Evolutionary conservation across 2,329 filamentous ascomycete species (phyloP), one percentile per base, ranked within the genome.

Genomic region (Fusarium hostae): DNA sequence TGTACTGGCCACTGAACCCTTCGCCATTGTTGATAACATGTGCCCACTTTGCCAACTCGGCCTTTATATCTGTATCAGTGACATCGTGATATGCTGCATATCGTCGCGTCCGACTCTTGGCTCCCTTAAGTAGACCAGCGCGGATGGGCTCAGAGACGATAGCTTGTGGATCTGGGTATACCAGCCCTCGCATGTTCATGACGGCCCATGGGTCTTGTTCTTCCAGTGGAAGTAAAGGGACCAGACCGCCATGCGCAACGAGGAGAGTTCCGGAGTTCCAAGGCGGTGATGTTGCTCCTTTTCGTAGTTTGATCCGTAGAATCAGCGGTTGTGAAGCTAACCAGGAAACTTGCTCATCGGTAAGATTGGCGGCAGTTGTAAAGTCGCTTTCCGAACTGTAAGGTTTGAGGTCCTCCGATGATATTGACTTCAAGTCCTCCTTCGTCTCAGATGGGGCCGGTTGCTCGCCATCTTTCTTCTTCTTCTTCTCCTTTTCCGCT

Each of bases 101-200:
- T 3, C 70, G 66, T 11, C 65, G 65, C 5, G 65, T 50, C 0
- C 73, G 70, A 20, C 62, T 62, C 26, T 64, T 60, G 1, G 54
- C 70, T 10, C 70, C 73, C 28, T 75, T 75, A 5, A 72, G 13
- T 9, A 75, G 16, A 15, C 52, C 57, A 4, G 50, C 50, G 9
- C 60, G 60, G 10, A 74, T 32, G 1, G 48, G 32, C 15, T 73
- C 70, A 8, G 65, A 15, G 1, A 60, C 54, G 12, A 22, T 47
- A 1, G 34, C 32, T 8, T 40, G 66, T 12, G 48, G 7, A 1
- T 56, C 41, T 5, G 88, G 78, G 60, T 82, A 84, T 71, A 92
- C 86, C 58, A 97, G 87, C 5, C 89, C 92, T 47, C 94, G 89
- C 93, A 98, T 95, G 76, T 93, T 95, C 93, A 97, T 97, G 20